Conservation (phyloP, 495 filamentous ascomycete species). For the Bathelium albidoporum region DNA sequence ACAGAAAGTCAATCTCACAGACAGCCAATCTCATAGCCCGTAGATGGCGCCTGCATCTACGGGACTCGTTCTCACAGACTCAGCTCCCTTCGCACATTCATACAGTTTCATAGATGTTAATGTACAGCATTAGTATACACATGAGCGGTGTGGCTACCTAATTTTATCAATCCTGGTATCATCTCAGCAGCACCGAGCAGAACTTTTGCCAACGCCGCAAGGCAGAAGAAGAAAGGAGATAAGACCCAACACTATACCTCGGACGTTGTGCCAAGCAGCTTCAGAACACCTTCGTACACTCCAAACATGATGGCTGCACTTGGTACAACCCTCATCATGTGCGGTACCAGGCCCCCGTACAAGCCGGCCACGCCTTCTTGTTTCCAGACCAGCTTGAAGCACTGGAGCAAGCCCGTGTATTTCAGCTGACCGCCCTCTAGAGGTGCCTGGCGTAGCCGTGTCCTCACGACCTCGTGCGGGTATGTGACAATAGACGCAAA, state of each 20-base stretch:
- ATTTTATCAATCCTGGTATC: neutral
- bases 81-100: no score
- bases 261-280: conserved; percentile 25
- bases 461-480: conserved; percentile 81
- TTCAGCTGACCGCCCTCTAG: conserved; percentile 60
- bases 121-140: neutral
- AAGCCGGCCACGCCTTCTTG: conserved; percentile 74
- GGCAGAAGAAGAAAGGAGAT: neutral
- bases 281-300: conserved; percentile 76
- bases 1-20: no score
- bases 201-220: neutral
- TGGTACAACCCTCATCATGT: conserved; percentile 77
- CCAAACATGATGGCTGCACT: conserved; percentile 88
- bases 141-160: neutral
- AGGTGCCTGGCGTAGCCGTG: conserved; percentile 70
- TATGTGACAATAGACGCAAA: conserved; percentile 72
- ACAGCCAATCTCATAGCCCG: no score
- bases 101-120: neutral
- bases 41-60: no score
- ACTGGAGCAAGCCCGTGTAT: conserved; percentile 74
- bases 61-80: neutral
- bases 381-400: conserved; percentile 69
- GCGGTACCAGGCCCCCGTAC: conserved; percentile 79
- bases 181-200: neutral
- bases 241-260: conserved; percentile 18